These are phyloP conservation scores for Pichia insulana DNA, from an alignment of 805 yeast genomes.

Conservation along the genomic window DNA sequence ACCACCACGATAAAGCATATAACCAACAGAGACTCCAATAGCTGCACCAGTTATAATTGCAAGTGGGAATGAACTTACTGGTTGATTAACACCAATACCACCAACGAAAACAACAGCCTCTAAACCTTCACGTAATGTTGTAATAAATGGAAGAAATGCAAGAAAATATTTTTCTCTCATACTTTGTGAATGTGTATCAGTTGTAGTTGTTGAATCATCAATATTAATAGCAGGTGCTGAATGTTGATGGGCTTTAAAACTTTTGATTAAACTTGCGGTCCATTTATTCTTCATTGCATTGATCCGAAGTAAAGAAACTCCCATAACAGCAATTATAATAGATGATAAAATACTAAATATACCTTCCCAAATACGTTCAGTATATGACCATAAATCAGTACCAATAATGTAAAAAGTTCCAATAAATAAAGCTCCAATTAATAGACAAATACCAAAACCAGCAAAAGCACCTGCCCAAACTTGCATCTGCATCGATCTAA, in stretches of 20 bases:
- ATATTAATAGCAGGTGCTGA: not conserved
- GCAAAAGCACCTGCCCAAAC: constrained; percentile 74
- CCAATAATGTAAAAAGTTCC: constrained; percentile 68
- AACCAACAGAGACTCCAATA: constrained; percentile 57
- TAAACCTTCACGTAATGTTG: constrained; percentile 81
- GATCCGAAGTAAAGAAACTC: constrained; percentile 69
- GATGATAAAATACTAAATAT: constrained; percentile 70
- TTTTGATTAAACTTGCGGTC: constrained; percentile 42
- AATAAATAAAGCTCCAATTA: constrained; percentile 68
- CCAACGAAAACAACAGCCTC: constrained; percentile 91
- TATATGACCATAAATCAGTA: constrained; percentile 75
- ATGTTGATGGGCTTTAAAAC: constrained; percentile 16
- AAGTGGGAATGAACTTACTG: constrained; percentile 53
- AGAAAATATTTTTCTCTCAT: constrained; percentile 55
- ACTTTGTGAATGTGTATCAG: constrained; percentile 12
- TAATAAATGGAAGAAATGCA: constrained; percentile 72
- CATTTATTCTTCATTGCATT: constrained; percentile 80
- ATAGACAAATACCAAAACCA: constrained; percentile 61
- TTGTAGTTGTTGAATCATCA: not conserved
- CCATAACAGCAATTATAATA: constrained; percentile 77
- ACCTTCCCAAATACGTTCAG: constrained; percentile 90
- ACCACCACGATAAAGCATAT: constrained; percentile 66
- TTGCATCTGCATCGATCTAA: constrained; percentile 48
- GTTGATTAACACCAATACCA: constrained; percentile 74
- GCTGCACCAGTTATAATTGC: constrained; percentile 52